phyloP scores from a whole-genome alignment of 805 yeast species.

The Zygosaccharomyces bailii region DNA sequence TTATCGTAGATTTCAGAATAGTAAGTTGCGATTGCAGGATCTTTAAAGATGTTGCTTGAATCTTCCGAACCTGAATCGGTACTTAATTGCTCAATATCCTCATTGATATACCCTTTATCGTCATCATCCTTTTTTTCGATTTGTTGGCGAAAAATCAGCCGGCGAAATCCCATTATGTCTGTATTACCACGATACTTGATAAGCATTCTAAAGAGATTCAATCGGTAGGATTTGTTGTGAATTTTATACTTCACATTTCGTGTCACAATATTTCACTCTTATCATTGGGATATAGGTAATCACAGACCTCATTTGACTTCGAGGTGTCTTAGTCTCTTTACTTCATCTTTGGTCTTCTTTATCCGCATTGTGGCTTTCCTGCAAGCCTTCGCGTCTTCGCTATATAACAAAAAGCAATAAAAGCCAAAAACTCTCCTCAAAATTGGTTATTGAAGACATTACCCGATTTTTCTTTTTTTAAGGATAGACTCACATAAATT shows the following conservation, averaged over 20 bases:
- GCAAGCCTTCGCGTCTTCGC: conserved; percentile 2
- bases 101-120: neutral
- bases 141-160: neutral
- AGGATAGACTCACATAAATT: too few species aligned
- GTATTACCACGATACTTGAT: too few species aligned
- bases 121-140: neutral
- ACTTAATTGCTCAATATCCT: conserved; percentile 8
- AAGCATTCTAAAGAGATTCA: neutral
- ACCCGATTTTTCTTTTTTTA: too few species aligned
- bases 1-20: conserved; percentile 46
- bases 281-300: neutral
- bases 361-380: neutral
- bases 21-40: conserved; percentile 46
- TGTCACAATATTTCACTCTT: neutral
- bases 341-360: neutral
- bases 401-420: too few species aligned
- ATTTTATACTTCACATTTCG: neutral
- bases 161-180: neutral
- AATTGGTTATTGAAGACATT: too few species aligned
- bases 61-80: conserved; percentile 9
- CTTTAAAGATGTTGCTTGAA: conserved; percentile 20
- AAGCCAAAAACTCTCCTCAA: too few species aligned
- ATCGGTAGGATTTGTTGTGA: neutral
- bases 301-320: neutral
- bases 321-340: neutral